A percentile compares a stretch with the other conserved stretches of the same genome.
Conservation (phyloP, 1,284 basidiomycete genomes). For the Cyathus pygmaeus region DNA sequence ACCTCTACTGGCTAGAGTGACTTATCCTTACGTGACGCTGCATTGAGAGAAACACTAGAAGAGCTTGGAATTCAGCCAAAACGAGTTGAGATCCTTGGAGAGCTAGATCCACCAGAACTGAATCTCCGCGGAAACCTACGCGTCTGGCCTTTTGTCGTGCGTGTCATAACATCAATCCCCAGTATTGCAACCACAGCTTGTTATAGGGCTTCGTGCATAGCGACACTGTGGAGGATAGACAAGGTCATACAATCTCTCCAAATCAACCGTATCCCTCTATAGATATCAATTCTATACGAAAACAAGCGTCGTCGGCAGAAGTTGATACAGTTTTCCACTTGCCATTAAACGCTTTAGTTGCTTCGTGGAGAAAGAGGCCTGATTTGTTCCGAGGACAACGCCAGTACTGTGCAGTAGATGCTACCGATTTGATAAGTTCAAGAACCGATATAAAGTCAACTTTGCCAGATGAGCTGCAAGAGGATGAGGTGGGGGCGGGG, state of each 20-base stretch:
- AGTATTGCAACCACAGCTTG: neutral
- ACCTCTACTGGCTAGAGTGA: constrained; percentile 57
- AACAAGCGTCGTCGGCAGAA: constrained; percentile 62
- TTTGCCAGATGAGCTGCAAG: constrained; percentile 16
- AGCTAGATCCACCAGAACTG: constrained; percentile 68
- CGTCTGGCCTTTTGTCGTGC: constrained; percentile 81
- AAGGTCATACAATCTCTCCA: constrained; percentile 12
- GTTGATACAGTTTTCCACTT: constrained; percentile 79
- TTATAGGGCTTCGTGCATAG: neutral
- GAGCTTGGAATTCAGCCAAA: constrained; percentile 70
- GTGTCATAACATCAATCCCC: constrained; percentile 31
- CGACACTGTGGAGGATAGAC: neutral
- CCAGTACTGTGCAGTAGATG: constrained; percentile 76
- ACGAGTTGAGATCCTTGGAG: constrained; percentile 73
- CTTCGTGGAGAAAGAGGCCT: constrained; percentile 56
- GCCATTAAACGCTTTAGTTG: constrained; percentile 62
- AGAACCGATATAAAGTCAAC: constrained; percentile 12
- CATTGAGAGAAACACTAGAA: constrained; percentile 78
- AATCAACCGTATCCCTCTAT: constrained; percentile 67
- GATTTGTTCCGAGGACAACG: constrained; percentile 65
- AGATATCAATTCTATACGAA: constrained; percentile 58
- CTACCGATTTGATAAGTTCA: constrained; percentile 65
- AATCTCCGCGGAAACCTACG: constrained; percentile 67
- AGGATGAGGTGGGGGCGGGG: constrained; percentile 56
- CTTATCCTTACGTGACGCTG: constrained; percentile 61